Percentiles rank a stretch among this genome's conserved stretches.
Evolutionary conservation across 2,329 filamentous ascomycete genomes (phyloP).

Genomic region (Dothistroma pini): DNA sequence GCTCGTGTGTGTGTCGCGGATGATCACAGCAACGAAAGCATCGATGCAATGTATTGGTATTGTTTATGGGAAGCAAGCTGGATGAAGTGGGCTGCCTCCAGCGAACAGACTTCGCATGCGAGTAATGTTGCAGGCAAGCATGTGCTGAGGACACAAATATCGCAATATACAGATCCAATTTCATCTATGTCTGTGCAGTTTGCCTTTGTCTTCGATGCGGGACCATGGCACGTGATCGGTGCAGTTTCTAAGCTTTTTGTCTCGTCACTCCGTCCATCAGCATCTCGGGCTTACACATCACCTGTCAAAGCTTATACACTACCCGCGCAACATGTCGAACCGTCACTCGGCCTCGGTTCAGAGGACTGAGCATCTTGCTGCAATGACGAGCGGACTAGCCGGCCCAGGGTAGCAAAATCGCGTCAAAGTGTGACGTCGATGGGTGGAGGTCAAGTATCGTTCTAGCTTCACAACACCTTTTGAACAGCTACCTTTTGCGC

Average conservation of each 20-base stretch:
- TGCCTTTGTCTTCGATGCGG: background rate
- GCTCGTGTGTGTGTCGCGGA: slow-evolving; percentile 2
- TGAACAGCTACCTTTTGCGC: background rate
- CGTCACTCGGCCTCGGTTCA: background rate
- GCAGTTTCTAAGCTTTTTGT: background rate
- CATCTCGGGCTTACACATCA: background rate
- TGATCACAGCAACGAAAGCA: background rate
- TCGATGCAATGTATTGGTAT: slow-evolving; percentile 22
- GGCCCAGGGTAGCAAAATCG: background rate
- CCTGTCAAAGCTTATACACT: background rate
- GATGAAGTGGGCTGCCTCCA: slow-evolving; percentile 1
- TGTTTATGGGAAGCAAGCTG: slow-evolving; percentile 15
- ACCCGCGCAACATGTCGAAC: background rate
- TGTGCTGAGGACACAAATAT: slow-evolving; percentile 6
- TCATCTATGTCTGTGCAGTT: background rate
- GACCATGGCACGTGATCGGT: background rate
- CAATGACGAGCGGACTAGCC: background rate
- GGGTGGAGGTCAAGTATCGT: background rate
- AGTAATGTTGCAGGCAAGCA: background rate
- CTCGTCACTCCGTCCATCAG: background rate
- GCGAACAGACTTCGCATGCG: slow-evolving; percentile 1
- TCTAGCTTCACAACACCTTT: background rate
- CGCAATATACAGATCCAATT: slow-evolving; percentile 2
- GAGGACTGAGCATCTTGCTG: background rate
- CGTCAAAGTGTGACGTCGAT: slow-evolving; percentile 5